Conservation (phyloP, 352 stramenopile species). For the Phytophthora europaea region DNA sequence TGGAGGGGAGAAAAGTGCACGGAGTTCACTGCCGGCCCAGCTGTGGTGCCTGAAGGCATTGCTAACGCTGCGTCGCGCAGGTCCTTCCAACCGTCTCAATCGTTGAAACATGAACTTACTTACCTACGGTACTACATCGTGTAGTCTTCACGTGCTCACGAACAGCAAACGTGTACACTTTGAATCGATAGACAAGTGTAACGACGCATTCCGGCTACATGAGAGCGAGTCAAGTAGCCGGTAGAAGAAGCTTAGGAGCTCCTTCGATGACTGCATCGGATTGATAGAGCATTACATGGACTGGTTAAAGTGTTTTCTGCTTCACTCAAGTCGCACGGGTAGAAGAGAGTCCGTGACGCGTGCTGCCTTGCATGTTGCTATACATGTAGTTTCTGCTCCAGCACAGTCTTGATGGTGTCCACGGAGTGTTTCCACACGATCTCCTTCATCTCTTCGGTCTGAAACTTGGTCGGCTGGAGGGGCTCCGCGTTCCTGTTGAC, state of each 20-base stretch:
- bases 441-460: slow-evolving; percentile 33
- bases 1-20: slow-evolving; percentile 21
- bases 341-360: not conserved
- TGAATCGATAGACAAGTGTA: not conserved
- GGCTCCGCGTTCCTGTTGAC: slow-evolving; percentile 18
- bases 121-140: not conserved
- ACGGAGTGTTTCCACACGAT: slow-evolving; percentile 34
- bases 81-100: slow-evolving; percentile 21
- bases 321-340: not conserved
- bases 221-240: slow-evolving; percentile 1
- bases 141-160: not conserved
- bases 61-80: slow-evolving; percentile 19
- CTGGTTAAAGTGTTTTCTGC: not conserved
- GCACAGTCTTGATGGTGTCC: slow-evolving; percentile 20
- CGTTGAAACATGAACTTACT: not conserved
- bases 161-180: slow-evolving; percentile 26
- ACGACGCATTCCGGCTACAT: not conserved
- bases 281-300: slow-evolving; percentile 15
- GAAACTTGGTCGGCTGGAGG: slow-evolving; percentile 25
- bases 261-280: not conserved
- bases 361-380: not conserved
- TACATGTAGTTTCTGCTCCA: not conserved
- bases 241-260: slow-evolving; percentile 1
- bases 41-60: slow-evolving; percentile 32
- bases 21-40: slow-evolving; percentile 6